A percentile compares a stretch with the other conserved stretches of the same genome.
phyloP scores from a whole-genome alignment of 2,329 filamentous ascomycete species.

The Coniosporium tulheliwenetii region DNA sequence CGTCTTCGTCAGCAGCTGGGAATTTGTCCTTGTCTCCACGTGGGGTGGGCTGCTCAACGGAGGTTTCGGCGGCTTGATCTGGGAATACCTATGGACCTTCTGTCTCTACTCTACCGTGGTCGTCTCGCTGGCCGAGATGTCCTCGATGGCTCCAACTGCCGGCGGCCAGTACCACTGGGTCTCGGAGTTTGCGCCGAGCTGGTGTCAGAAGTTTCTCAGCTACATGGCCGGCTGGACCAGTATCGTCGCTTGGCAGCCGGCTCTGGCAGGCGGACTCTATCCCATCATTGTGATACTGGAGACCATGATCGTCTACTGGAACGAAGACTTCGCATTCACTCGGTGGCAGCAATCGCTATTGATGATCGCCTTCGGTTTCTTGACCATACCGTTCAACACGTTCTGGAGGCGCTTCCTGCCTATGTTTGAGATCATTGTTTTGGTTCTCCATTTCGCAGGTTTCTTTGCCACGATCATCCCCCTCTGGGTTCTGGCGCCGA shows the following conservation, averaged over 20 bases:
- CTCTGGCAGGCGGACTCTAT: neutral
- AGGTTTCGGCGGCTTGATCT: constrained; percentile 16
- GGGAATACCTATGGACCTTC: constrained; percentile 15
- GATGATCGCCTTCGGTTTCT: constrained; percentile 10
- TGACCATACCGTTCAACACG: constrained; percentile 14
- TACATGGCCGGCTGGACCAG: constrained; percentile 2
- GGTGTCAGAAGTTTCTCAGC: constrained; percentile 11
- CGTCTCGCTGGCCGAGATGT: constrained; percentile 18
- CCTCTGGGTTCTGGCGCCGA: constrained; percentile 13
- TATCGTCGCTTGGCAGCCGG: neutral
- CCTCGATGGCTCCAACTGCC: constrained; percentile 15
- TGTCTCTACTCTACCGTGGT: constrained; percentile 13
- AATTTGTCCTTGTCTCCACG: constrained; percentile 14
- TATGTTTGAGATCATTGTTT: constrained; percentile 5
- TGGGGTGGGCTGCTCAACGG: constrained; percentile 15
- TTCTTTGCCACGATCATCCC: constrained; percentile 15
- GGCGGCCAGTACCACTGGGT: constrained; percentile 14
- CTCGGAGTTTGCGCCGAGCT: constrained; percentile 15
- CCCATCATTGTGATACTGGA: neutral
- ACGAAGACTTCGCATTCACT: constrained; percentile 11
- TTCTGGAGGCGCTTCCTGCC: constrained; percentile 5
- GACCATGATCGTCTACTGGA: neutral
- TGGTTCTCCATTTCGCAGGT: constrained; percentile 13
- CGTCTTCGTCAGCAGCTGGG: constrained; percentile 6
- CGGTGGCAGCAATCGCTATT: constrained; percentile 14